These are phyloP conservation scores for Kregervanrija pseudodelftensis DNA, from an alignment of 805 yeast species.

Conservation along the genomic window DNA sequence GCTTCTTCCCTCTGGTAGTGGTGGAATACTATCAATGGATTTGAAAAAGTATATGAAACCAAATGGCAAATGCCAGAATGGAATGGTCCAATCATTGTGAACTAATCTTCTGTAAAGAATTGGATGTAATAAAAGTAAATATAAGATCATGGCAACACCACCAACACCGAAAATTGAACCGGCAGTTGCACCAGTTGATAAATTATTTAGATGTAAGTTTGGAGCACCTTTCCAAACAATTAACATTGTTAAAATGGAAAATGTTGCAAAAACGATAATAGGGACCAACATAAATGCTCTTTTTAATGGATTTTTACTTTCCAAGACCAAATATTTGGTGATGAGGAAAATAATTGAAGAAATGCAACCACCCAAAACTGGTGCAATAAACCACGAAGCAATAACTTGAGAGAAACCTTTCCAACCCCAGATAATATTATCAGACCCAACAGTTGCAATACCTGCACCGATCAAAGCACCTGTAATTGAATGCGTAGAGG, in stretches of 20 bases:
- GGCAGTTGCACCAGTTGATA: slow-evolving; percentile 44
- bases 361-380: slow-evolving; percentile 57
- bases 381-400: slow-evolving; percentile 80
- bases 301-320: slow-evolving; percentile 46
- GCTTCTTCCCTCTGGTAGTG: slow-evolving; percentile 52
- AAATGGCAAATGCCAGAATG: slow-evolving; percentile 43
- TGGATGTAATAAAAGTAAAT: slow-evolving; percentile 51
- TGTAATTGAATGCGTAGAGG: slow-evolving; percentile 73
- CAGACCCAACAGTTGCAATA: slow-evolving; percentile 62
- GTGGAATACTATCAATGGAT: slow-evolving; percentile 53
- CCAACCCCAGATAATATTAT: slow-evolving; percentile 70
- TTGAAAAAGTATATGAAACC: slow-evolving; percentile 55
- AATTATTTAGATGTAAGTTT: slow-evolving; percentile 45
- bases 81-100: slow-evolving; percentile 59
- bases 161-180: slow-evolving; percentile 64
- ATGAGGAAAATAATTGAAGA: slow-evolving; percentile 52
- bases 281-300: slow-evolving; percentile 56
- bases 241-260: slow-evolving; percentile 62
- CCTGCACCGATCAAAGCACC: slow-evolving; percentile 73
- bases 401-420: slow-evolving; percentile 60
- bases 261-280: slow-evolving; percentile 50
- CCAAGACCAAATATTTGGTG: slow-evolving; percentile 56
- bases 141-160: slow-evolving; percentile 44
- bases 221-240: slow-evolving; percentile 82
- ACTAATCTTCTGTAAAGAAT: slow-evolving; percentile 54